These are phyloP conservation scores for Pythium plurisporium DNA, from an alignment of 352 stramenopile species.

Conservation along the genomic window DNA sequence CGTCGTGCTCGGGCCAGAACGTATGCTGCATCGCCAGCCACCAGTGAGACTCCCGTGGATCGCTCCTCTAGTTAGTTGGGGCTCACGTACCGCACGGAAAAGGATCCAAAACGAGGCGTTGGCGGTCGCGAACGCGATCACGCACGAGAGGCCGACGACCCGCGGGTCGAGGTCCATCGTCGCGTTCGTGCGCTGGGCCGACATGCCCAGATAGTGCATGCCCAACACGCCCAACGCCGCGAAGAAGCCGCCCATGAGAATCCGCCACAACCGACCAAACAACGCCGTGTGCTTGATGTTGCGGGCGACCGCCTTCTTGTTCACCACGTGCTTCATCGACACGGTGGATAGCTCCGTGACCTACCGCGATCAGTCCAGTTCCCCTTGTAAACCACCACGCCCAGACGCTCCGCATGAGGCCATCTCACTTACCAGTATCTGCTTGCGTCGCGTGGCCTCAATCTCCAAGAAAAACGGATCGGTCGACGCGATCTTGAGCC, in stretches of 20 bases:
- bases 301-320: conserved; percentile 29
- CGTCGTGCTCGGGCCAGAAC: conserved; percentile 52
- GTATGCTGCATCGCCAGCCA: conserved; percentile 31
- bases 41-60: not conserved
- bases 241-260: conserved; percentile 41
- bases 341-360: conserved; percentile 34
- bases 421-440: conserved; percentile 9
- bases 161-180: conserved; percentile 32
- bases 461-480: conserved; percentile 69
- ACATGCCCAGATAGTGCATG: conserved; percentile 73
- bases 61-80: not conserved
- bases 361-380: not conserved
- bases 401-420: too few species aligned
- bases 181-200: conserved; percentile 49
- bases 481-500: conserved; percentile 52
- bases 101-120: conserved; percentile 69
- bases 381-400: too few species aligned
- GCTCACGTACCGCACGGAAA: conserved; percentile 43
- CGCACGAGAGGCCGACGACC: conserved; percentile 41
- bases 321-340: conserved; percentile 44
- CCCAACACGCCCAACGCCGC: conserved; percentile 55
- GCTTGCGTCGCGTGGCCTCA: conserved; percentile 47
- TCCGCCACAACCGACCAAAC: conserved; percentile 54
- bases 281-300: conserved; percentile 52
- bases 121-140: conserved; percentile 54